These are phyloP conservation scores for Yarrowia sp. DNA, from an alignment of 805 yeast genomes.

Conservation along the genomic window DNA sequence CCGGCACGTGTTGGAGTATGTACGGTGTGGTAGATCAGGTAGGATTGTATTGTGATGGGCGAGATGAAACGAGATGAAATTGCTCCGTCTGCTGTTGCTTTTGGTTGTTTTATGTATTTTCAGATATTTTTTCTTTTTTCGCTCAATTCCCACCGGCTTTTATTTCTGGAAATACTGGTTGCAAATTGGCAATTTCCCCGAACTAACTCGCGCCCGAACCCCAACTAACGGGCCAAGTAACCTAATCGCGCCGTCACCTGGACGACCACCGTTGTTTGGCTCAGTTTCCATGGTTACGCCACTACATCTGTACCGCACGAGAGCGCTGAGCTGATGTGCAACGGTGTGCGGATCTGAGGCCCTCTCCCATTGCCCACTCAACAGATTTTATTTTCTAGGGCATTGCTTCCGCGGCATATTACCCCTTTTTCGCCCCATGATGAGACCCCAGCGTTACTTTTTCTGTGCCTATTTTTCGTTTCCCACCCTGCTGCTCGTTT, in stretches of 20 bases:
- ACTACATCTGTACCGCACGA: neutral
- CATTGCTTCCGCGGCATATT: neutral
- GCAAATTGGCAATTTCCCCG: slow-evolving; percentile 3
- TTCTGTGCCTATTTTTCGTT: neutral
- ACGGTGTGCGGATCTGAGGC: too few species aligned
- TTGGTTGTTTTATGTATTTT: too few species aligned
- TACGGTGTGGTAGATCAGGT: neutral
- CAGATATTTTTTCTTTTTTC: neutral
- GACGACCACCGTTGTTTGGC: neutral
- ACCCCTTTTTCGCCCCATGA: neutral
- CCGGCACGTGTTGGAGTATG: neutral
- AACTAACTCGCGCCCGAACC: too few species aligned
- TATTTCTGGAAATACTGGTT: neutral
- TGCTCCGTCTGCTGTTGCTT: too few species aligned
- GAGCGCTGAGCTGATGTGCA: too few species aligned
- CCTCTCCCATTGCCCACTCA: too few species aligned
- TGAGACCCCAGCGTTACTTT: neutral
- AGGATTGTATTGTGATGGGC: neutral
- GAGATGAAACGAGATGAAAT: neutral
- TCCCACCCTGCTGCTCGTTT: slow-evolving; percentile 15
- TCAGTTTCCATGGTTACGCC: slow-evolving; percentile 10
- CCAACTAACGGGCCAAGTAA: neutral
- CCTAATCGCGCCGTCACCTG: neutral
- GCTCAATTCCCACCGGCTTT: neutral
- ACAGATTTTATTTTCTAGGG: too few species aligned